Conservation (phyloP, 768 basidiomycete genomes). For the Hericium coralloides region DNA sequence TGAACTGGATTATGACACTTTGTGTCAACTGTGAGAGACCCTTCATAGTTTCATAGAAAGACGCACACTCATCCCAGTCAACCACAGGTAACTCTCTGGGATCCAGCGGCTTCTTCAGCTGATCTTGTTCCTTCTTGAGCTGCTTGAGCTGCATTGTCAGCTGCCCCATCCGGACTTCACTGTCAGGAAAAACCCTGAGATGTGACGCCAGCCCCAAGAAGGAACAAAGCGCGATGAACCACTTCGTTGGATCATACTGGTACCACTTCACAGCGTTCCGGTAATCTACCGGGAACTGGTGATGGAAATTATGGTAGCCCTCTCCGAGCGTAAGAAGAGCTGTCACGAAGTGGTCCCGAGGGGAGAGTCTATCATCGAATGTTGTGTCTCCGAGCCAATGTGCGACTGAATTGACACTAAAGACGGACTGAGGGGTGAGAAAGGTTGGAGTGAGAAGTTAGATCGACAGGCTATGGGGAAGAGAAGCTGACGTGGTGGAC, state of each 20-base stretch:
- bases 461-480: not conserved
- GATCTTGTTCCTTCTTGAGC: constrained; percentile 55
- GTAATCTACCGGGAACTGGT: constrained; percentile 51
- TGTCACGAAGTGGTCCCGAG: constrained; percentile 41
- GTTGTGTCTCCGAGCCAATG: constrained; percentile 48
- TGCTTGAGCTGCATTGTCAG: constrained; percentile 78
- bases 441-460: not conserved
- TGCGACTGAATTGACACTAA: constrained; percentile 52
- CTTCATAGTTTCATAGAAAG: no score
- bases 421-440: constrained; percentile 30
- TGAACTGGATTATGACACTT: constrained; percentile 36
- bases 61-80: constrained; percentile 74
- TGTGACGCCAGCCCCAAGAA: constrained; percentile 66
- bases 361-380: constrained; percentile 48
- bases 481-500: constrained; percentile 40
- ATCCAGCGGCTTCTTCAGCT: constrained; percentile 53
- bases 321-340: constrained; percentile 59
- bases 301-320: constrained; percentile 77
- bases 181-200: constrained; percentile 78
- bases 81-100: constrained; percentile 59
- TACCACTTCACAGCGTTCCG: constrained; percentile 55
- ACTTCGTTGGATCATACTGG: constrained; percentile 62
- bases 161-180: constrained; percentile 78
- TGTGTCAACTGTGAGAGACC: no score
- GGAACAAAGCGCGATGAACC: constrained; percentile 69